Evolutionary conservation across 352 stramenopile genomes (phyloP).

Genomic region (Pythium dissimile): DNA sequence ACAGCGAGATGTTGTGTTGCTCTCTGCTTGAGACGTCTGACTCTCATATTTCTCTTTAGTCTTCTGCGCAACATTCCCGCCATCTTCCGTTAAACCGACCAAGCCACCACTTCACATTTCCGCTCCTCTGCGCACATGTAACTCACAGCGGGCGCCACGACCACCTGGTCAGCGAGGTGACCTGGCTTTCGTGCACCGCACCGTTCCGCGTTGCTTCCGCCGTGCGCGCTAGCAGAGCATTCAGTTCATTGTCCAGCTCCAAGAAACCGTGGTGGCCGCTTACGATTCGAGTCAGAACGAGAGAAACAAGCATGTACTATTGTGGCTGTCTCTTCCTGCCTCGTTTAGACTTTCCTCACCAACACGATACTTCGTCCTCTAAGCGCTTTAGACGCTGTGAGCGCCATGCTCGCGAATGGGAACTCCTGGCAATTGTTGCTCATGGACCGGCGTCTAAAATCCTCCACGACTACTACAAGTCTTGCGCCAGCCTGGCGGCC

Average conservation of each 20-base stretch:
- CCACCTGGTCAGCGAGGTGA: not conserved
- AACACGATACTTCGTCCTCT: too few relatives aligned
- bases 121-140: not conserved
- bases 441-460: too few relatives aligned
- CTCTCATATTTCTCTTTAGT: not conserved
- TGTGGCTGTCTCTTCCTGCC: not conserved
- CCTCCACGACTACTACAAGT: too few relatives aligned
- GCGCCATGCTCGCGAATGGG: too few relatives aligned
- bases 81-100: not conserved
- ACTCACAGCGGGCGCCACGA: not conserved
- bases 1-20: not conserved
- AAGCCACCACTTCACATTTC: not conserved
- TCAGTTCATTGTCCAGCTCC: not conserved
- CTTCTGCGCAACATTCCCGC: not conserved
- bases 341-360: too few relatives aligned
- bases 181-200: not conserved
- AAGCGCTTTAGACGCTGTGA: too few relatives aligned
- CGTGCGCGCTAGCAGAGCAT: not conserved
- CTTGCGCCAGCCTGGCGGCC: too few relatives aligned
- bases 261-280: conserved; percentile 3
- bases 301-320: not conserved
- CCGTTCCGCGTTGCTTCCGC: conserved; percentile 7
- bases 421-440: too few relatives aligned
- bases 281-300: not conserved
- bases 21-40: not conserved